Conservation (phyloP, 1,139 yeast genomes). For the Meyerozyma carpophila region DNA sequence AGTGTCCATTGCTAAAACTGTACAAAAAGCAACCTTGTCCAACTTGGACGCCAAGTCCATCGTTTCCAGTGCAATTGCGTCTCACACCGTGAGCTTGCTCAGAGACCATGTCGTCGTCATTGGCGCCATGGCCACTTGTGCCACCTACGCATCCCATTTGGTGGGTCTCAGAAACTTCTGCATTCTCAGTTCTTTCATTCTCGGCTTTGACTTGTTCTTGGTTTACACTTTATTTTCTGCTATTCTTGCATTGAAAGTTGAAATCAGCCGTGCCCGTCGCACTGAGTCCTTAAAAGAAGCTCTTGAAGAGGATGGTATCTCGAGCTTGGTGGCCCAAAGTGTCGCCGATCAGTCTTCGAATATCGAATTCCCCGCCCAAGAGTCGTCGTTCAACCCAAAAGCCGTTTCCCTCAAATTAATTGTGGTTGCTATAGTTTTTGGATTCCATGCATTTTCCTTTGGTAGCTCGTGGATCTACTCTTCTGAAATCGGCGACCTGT, state of each 20-base stretch:
- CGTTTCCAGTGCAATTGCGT: conserved; percentile 56
- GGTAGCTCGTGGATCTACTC: conserved; percentile 71
- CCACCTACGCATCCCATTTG: conserved; percentile 65
- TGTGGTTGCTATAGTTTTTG: conserved; percentile 63
- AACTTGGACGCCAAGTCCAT: conserved; percentile 39
- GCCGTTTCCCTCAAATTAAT: conserved; percentile 56
- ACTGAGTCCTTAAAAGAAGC: conserved; percentile 77
- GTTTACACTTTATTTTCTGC: conserved; percentile 84
- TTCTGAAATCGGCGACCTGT: conserved; percentile 15
- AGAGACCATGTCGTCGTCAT: conserved; percentile 79
- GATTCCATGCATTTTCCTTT: conserved; percentile 69
- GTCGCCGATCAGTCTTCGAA: conserved; percentile 58
- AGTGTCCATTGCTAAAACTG: conserved; percentile 65
- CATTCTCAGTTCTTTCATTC: conserved; percentile 65
- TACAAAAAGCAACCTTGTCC: conserved; percentile 37
- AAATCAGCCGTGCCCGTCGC: conserved; percentile 82
- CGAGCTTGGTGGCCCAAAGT: conserved; percentile 60
- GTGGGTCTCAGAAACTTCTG: conserved; percentile 83
- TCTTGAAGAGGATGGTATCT: conserved; percentile 90
- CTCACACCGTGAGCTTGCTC: conserved; percentile 64
- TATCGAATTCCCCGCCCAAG: conserved; percentile 32
- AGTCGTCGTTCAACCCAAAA: conserved; percentile 21
- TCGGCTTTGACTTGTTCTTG: conserved; percentile 68
- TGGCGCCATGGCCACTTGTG: conserved; percentile 62
- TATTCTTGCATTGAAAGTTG: conserved; percentile 81